Evolutionary conservation across 768 basidiomycete genomes (phyloP), one percentile per base, ranked within the genome.

Genomic region (Trametes cingulata): DNA sequence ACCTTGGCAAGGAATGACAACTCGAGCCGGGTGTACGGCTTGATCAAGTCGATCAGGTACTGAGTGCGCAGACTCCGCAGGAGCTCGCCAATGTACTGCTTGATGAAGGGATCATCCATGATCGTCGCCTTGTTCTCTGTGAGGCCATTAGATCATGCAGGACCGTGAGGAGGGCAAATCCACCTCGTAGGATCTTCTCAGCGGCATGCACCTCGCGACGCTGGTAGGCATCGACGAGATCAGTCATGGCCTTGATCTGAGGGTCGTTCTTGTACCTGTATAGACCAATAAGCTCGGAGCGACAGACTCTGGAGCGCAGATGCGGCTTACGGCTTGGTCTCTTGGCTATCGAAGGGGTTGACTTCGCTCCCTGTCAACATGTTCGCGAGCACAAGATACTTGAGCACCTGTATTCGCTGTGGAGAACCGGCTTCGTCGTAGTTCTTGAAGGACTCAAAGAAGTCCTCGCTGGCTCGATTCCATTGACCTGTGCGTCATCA

Each of bases 311-410:
- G 36, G 41, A 3, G 19, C 37, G 39, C 19, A 48, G 24, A 29
- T n/a, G 27, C 22, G n/a, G 76, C 84, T 71, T 70, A 98, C 85
- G 97, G 97, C 72, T 99, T 99, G 12, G 97, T 98, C 79, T 99
- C 97, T 74, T 99, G 97, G 71, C 93, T 95, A 76, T 98, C 97
- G 69, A 99, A 99, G 0, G 97, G 97, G 72, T 99, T 98, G 75
- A 99, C 97, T 71, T 97, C 94, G 70, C 93, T 95, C 36, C 95
- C 97, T 50, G 92, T 98, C 58, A 99, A 78, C 96, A 99, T 98
- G 75, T 98, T 95, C 4, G 95, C 93, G 41, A 99, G 81, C 2
- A 99, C 97, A 17, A 99, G 84, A 73, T 99, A 99, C 76, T 99
- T 99, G 61, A 99, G 82, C 2, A 98, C 97, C 78, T 98, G 96